phyloP scores from a whole-genome alignment of 2,329 filamentous ascomycete genomes.

The Rhynchosporium agropyri region DNA sequence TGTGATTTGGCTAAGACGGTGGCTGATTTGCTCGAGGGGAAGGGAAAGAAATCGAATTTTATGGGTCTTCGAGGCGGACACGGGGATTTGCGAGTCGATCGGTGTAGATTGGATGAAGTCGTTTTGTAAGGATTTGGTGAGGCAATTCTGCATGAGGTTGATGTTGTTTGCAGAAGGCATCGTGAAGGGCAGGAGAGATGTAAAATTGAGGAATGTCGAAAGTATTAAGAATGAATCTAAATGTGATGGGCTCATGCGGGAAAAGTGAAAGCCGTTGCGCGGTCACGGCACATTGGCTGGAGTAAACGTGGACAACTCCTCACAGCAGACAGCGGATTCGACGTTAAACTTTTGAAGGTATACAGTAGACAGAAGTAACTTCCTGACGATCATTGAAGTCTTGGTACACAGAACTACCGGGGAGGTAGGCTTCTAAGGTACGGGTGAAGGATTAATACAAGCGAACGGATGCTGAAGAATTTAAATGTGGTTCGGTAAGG shows the following conservation, averaged over 20 bases:
- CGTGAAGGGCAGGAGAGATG: constrained; percentile 22
- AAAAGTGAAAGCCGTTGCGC: constrained; percentile 30
- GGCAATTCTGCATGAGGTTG: constrained; percentile 33
- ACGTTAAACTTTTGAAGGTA: constrained; percentile 31
- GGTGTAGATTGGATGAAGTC: constrained; percentile 28
- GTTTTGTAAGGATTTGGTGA: constrained; percentile 27
- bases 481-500: background rate
- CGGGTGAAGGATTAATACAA: constrained; percentile 16
- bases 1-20: constrained; percentile 26
- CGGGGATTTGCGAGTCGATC: constrained; percentile 3
- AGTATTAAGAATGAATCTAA: constrained; percentile 29
- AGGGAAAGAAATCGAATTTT: constrained; percentile 27
- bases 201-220: constrained; percentile 22
- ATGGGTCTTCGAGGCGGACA: background rate
- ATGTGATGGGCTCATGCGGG: constrained; percentile 16
- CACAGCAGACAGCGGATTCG: constrained; percentile 30
- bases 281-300: constrained; percentile 25
- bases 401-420: constrained; percentile 33
- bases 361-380: constrained; percentile 34
- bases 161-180: constrained; percentile 24
- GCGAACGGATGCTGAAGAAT: background rate
- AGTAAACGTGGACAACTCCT: constrained; percentile 10
- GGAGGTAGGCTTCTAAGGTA: constrained; percentile 16
- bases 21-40: constrained; percentile 28
- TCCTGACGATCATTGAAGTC: constrained; percentile 32